Conservation (phyloP, 78 protist genomes). For the Mastigamoeba balamuthi region DNA sequence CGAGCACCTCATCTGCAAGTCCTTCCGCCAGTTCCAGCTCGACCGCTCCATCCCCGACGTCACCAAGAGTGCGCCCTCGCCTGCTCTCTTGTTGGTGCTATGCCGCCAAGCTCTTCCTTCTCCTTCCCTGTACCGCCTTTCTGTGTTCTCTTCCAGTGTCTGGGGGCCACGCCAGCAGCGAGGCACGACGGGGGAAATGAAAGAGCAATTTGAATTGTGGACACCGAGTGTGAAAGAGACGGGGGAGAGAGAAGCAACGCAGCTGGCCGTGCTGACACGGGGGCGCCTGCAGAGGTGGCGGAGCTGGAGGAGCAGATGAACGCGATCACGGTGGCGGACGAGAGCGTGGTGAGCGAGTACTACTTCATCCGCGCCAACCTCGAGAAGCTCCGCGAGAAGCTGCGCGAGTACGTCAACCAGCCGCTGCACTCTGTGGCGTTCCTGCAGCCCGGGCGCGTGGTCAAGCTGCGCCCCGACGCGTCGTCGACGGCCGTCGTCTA, state of each 20-base stretch:
- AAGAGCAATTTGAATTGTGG: neutral
- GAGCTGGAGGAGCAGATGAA: slow-evolving; percentile 15
- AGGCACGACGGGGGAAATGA: too few species aligned
- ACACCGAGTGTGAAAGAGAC: too few species aligned
- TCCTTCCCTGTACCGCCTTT: too few species aligned
- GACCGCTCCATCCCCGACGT: slow-evolving; percentile 46
- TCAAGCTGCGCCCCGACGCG: slow-evolving; percentile 12
- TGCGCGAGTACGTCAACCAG: slow-evolving; percentile 23
- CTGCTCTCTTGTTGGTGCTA: too few species aligned
- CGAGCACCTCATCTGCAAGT: slow-evolving; percentile 47
- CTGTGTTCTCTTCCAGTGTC: too few species aligned
- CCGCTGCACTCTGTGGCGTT: slow-evolving; percentile 62
- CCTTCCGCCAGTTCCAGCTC: slow-evolving; percentile 82
- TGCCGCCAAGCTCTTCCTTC: too few species aligned
- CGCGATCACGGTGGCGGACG: neutral
- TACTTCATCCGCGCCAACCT: slow-evolving; percentile 2
- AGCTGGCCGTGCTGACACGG: too few species aligned
- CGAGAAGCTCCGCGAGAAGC: slow-evolving; percentile 10
- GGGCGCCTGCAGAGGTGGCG: slow-evolving; percentile 2
- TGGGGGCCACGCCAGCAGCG: too few species aligned
- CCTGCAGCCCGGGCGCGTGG: slow-evolving; percentile 75
- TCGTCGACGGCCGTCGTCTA: neutral
- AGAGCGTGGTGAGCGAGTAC: slow-evolving; percentile 14
- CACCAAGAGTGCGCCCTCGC: neutral
- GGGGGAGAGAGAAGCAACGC: too few species aligned